These are phyloP conservation scores for Auricularia auricula-judae DNA, from an alignment of 768 basidiomycete genomes.

Conservation along the genomic window DNA sequence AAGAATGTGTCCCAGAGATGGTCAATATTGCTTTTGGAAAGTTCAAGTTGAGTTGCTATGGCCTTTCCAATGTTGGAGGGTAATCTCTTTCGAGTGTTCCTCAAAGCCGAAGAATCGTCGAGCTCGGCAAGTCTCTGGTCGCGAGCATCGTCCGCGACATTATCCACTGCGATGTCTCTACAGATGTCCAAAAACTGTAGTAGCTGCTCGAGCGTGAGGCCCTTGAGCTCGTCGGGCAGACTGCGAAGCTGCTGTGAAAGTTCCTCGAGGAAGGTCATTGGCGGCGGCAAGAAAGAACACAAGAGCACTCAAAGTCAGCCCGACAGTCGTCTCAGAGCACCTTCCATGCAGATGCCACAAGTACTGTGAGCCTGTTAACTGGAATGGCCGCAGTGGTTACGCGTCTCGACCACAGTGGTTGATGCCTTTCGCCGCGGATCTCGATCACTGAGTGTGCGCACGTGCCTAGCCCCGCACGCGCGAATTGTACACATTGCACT, in stretches of 20 bases:
- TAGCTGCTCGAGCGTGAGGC: not conserved
- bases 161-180: not conserved
- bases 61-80: too few relatives aligned
- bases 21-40: too few relatives aligned
- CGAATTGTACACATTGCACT: too few relatives aligned
- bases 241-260: not conserved
- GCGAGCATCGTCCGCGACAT: not conserved
- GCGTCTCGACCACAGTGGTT: too few relatives aligned
- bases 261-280: not conserved
- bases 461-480: too few relatives aligned
- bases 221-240: not conserved
- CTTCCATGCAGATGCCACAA: not conserved
- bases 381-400: too few relatives aligned
- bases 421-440: too few relatives aligned
- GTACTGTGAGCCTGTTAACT: too few relatives aligned
- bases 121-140: not conserved
- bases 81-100: too few relatives aligned
- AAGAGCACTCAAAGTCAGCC: not conserved
- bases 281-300: not conserved
- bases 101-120: not conserved
- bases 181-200: not conserved
- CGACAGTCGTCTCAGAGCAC: not conserved
- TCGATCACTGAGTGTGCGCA: too few relatives aligned
- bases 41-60: too few relatives aligned
- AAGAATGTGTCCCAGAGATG: too few relatives aligned